phyloP scores from a whole-genome alignment of 129 eudicot genomes.

The Scalesia atractyloides region DNA sequence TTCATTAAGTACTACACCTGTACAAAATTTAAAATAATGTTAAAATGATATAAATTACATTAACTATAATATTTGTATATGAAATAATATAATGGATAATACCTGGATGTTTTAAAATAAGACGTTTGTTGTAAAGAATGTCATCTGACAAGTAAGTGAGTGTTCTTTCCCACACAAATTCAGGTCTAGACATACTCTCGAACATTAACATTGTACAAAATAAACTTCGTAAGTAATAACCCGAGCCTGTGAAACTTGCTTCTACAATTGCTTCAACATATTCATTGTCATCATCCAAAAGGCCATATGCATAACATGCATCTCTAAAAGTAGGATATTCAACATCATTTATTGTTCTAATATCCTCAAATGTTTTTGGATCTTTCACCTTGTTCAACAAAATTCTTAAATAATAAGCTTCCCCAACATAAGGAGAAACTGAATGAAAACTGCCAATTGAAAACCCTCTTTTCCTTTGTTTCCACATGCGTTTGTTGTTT shows the following conservation, averaged over 20 bases:
- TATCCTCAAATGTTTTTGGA: not conserved
- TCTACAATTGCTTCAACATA: not conserved
- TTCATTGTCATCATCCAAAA: not conserved
- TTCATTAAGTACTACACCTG: not conserved
- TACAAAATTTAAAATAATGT: not conserved
- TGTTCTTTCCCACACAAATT: not conserved
- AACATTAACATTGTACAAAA: no score
- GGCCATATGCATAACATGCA: constrained; percentile 8
- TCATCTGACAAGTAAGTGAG: not conserved
- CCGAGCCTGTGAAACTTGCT: not conserved
- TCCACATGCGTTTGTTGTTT: not conserved
- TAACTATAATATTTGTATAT: no score
- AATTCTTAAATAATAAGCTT: not conserved
- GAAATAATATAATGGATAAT: not conserved
- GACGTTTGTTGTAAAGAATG: not conserved
- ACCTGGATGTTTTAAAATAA: not conserved
- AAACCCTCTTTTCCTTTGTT: not conserved
- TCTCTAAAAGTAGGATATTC: not conserved
- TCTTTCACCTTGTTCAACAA: not conserved
- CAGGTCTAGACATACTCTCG: not conserved
- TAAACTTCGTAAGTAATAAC: not conserved
- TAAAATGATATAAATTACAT: not conserved
- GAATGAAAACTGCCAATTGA: not conserved
- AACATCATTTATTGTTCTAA: not conserved
- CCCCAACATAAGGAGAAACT: not conserved